phyloP scores from a whole-genome alignment of 2,329 filamentous ascomycete genomes.

The Aspergillus hortae region DNA sequence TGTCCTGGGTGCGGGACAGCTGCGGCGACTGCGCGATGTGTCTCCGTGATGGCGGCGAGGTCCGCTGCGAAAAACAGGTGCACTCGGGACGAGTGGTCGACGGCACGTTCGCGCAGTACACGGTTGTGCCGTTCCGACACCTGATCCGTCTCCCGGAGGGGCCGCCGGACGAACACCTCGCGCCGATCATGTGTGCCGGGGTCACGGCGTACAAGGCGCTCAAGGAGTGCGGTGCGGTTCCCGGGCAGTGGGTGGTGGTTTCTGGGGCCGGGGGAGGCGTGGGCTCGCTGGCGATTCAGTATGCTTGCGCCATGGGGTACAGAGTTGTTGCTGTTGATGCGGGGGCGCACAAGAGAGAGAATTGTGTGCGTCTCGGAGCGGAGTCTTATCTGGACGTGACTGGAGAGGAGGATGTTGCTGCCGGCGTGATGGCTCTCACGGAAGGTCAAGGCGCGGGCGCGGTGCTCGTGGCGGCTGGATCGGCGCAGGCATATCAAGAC shows the following conservation, averaged over 20 bases:
- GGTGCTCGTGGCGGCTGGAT: constrained; percentile 78
- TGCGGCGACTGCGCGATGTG: constrained; percentile 20
- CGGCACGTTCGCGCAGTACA: constrained; percentile 20
- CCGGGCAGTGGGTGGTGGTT: constrained; percentile 26
- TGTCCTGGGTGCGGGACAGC: constrained; percentile 17
- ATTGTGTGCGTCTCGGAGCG: constrained; percentile 66
- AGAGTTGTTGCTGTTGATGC: constrained; percentile 76
- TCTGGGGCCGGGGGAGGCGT: constrained; percentile 54
- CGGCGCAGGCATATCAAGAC: constrained; percentile 91
- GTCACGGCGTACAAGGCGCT: constrained; percentile 21
- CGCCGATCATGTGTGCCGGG: constrained; percentile 21
- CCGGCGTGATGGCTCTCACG: constrained; percentile 77
- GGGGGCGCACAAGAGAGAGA: constrained; percentile 72
- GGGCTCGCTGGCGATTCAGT: constrained; percentile 76
- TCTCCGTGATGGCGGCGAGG: constrained; percentile 12
- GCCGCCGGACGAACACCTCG: constrained; percentile 14
- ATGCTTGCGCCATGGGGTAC: constrained; percentile 86
- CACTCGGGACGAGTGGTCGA: constrained; percentile 16
- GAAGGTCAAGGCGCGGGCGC: constrained; percentile 74
- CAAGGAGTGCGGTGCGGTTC: constrained; percentile 1
- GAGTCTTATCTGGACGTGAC: constrained; percentile 73
- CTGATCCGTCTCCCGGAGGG: constrained; percentile 16
- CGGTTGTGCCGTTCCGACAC: constrained; percentile 14
- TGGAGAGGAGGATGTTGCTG: constrained; percentile 69
- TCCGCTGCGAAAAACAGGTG: constrained; percentile 13